phyloP scores from a whole-genome alignment of 73 alveolate genomes.

The Uronychia setigera region DNA sequence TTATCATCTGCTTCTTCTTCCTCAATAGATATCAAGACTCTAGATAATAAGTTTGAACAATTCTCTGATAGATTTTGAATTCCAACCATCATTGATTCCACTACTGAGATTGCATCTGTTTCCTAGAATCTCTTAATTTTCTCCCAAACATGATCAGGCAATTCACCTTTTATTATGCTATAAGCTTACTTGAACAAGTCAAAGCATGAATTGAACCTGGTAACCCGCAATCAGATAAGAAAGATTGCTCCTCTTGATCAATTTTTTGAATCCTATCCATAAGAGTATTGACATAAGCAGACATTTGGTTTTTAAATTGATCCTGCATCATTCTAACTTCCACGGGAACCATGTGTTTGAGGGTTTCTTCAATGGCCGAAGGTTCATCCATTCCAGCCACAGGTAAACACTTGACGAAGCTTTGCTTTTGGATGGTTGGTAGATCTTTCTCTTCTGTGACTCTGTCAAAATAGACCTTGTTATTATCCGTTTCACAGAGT shows the following conservation, averaged over 20 bases:
- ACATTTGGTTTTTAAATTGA: conserved; percentile 22
- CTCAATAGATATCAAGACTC: conserved; percentile 9
- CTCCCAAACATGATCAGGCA: conserved; percentile 50
- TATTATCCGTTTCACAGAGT: conserved; percentile 13
- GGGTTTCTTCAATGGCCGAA: conserved; percentile 34
- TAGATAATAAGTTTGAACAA: not conserved
- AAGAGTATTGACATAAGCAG: not conserved
- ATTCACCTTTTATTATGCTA: conserved; percentile 10
- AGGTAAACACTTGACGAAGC: conserved; percentile 30
- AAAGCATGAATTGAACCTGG: conserved; percentile 45
- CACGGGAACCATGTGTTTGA: conserved; percentile 58
- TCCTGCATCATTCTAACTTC: conserved; percentile 55
- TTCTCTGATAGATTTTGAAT: conserved; percentile 21
- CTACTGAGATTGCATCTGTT: conserved; percentile 18
- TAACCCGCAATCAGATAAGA: conserved; percentile 20
- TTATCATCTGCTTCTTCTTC: conserved; percentile 34
- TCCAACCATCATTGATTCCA: conserved; percentile 37
- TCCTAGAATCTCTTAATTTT: conserved; percentile 52
- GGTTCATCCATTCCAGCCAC: conserved; percentile 35
- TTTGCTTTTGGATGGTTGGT: conserved; percentile 16
- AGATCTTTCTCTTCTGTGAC: conserved; percentile 20
- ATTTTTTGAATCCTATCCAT: conserved; percentile 2
- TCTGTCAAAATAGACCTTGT: conserved; percentile 39
- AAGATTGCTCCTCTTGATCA: conserved; percentile 23
- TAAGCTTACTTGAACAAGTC: conserved; percentile 8